A percentile compares a stretch with the other conserved stretches of the same genome.
Conservation (phyloP, 163 green algal species). For the Volvox carteri region DNA sequence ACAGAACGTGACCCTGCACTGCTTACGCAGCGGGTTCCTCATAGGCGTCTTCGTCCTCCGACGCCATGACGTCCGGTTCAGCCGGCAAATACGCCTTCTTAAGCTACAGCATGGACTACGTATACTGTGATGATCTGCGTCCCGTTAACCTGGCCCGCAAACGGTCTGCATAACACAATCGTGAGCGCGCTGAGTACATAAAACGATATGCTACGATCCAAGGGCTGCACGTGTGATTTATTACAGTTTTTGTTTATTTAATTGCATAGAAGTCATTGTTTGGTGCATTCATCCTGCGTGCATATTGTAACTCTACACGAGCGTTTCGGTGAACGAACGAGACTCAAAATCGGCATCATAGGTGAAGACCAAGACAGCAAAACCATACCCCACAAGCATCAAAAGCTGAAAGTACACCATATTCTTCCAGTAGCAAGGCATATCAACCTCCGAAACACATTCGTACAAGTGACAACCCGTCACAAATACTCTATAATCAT, state of each 20-base stretch:
- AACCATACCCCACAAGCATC: background rate
- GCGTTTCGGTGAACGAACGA: background rate
- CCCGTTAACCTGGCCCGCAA: background rate
- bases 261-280: background rate
- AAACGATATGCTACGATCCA: background rate
- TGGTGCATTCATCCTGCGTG: background rate
- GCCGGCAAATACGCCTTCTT: background rate
- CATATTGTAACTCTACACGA: background rate
- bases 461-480: background rate
- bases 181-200: background rate
- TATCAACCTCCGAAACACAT: background rate
- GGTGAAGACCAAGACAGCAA: background rate
- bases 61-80: slow-evolving; percentile 20
- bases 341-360: background rate
- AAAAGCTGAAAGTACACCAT: background rate
- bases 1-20: background rate
- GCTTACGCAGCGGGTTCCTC: slow-evolving; percentile 35
- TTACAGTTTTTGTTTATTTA: slow-evolving; percentile 5
- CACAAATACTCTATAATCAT: no score
- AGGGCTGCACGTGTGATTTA: background rate
- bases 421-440: background rate
- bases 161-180: background rate
- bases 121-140: background rate
- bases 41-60: slow-evolving; percentile 29
- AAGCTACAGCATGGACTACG: background rate